Conservation (phyloP, 2,329 filamentous ascomycete genomes). For the Neofusicoccum parvum region DNA sequence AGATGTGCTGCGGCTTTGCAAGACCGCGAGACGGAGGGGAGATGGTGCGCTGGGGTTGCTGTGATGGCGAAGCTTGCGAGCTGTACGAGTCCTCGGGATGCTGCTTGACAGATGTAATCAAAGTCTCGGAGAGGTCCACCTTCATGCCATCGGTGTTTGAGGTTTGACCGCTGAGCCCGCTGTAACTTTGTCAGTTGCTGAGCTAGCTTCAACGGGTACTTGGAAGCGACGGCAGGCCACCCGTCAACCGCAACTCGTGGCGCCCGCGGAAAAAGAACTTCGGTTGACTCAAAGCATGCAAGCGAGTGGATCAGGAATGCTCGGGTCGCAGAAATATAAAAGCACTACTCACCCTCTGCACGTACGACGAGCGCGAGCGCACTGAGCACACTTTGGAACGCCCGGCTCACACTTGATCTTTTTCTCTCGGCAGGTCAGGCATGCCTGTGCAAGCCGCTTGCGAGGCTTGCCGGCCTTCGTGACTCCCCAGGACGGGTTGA, state of each 20-base stretch:
- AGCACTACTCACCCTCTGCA: conserved; percentile 66
- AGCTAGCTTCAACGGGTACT: not conserved
- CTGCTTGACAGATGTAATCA: not conserved
- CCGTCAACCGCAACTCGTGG: not conserved
- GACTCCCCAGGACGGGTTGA: conserved; percentile 91
- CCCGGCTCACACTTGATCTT: conserved; percentile 97
- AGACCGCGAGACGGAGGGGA: not conserved
- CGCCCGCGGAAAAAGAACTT: not conserved
- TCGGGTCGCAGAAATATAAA: not conserved
- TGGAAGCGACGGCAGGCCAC: not conserved
- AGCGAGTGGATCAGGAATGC: not conserved
- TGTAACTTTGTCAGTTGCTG: conserved; percentile 16
- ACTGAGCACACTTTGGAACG: conserved; percentile 84
- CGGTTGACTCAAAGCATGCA: not conserved
- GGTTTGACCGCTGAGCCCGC: conserved; percentile 7
- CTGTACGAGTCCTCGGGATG: conserved; percentile 1
- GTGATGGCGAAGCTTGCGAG: conserved; percentile 1
- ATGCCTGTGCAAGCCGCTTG: conserved; percentile 89
- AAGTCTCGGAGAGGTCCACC: not conserved
- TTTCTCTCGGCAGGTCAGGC: conserved; percentile 90
- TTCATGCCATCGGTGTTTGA: conserved; percentile 16
- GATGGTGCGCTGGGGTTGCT: not conserved
- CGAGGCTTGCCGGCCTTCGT: conserved; percentile 93
- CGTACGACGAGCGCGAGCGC: conserved; percentile 83
- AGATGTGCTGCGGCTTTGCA: conserved; percentile 4